Evolutionary conservation across 2,329 filamentous ascomycete genomes (phyloP).

Genomic region (Xylariaceae sp.): DNA sequence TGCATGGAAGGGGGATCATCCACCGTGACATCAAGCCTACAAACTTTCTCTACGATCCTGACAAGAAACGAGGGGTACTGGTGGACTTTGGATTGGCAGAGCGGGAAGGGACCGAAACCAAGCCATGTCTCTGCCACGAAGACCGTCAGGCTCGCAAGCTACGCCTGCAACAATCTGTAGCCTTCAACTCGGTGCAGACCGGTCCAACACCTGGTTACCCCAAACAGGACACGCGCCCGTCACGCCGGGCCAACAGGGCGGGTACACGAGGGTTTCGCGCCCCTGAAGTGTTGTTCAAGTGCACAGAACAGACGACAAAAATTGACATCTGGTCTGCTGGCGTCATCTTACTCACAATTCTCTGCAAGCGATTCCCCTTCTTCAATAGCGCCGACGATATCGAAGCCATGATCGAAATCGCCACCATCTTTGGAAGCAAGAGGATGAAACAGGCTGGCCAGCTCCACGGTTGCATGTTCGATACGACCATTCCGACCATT

Average conservation of each 20-base stretch:
- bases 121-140: conserved; percentile 83
- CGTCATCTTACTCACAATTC: conserved; percentile 94
- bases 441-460: conserved; percentile 84
- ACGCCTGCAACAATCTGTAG: conserved; percentile 58
- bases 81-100: conserved; percentile 99
- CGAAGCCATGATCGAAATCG: conserved; percentile 96
- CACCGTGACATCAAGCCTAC: conserved; percentile 98
- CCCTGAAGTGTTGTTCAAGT: conserved; percentile 96
- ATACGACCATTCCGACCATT: conserved; percentile 91
- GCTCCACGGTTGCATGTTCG: conserved; percentile 88
- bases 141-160: conserved; percentile 66
- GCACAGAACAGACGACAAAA: conserved; percentile 89
- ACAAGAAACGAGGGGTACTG: conserved; percentile 81
- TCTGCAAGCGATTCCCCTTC: conserved; percentile 93
- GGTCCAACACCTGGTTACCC: conserved; percentile 74
- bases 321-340: conserved; percentile 98
- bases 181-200: conserved; percentile 60
- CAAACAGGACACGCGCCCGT: conserved; percentile 86
- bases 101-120: conserved; percentile 75
- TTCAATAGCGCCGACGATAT: conserved; percentile 99
- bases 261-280: conserved; percentile 95
- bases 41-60: conserved; percentile 92
- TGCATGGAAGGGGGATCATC: conserved; percentile 84
- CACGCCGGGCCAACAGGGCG: conserved; percentile 89
- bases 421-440: conserved; percentile 87